Evolutionary conservation across 1,284 basidiomycete genomes (phyloP).

Genomic region (Vanrija humicola): DNA sequence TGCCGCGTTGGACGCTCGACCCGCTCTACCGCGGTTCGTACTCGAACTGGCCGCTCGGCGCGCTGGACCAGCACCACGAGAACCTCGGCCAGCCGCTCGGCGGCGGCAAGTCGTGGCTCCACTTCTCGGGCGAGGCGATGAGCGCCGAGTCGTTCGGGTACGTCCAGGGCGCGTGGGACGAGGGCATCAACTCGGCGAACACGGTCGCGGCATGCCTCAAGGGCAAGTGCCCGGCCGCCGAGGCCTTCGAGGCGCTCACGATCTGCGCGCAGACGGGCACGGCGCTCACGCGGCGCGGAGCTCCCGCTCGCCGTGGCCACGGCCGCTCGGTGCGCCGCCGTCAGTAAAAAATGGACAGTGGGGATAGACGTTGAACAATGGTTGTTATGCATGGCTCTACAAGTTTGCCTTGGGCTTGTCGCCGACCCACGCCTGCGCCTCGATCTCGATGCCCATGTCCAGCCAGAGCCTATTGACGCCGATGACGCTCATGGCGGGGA

Average conservation of each 20-base stretch:
- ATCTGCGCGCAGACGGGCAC: slow-evolving; percentile 9
- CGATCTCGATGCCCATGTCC: no score
- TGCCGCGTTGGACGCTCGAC: slow-evolving; percentile 58
- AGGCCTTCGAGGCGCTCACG: slow-evolving; percentile 6
- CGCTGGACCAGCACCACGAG: slow-evolving; percentile 21
- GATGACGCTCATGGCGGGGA: no score
- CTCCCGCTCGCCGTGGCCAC: no score
- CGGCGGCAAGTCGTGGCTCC: slow-evolving; percentile 6
- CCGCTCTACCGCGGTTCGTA: slow-evolving; percentile 63
- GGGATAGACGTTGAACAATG: no score
- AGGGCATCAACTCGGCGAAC: slow-evolving; percentile 8
- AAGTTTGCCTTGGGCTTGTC: no score
- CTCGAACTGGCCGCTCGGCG: slow-evolving; percentile 60
- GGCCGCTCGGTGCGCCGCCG: no score
- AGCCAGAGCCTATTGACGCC: no score
- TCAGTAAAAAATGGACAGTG: no score
- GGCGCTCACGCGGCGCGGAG: neutral
- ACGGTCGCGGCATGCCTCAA: slow-evolving; percentile 4
- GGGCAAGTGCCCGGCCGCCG: slow-evolving; percentile 2
- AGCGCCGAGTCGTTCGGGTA: slow-evolving; percentile 15
- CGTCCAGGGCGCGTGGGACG: slow-evolving; percentile 21
- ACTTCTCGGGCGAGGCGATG: slow-evolving; percentile 20
- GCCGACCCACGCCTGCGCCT: no score
- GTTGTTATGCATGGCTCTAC: no score
- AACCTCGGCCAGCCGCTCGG: slow-evolving; percentile 20